A percentile compares a stretch with the other conserved stretches of the same genome.
phyloP scores from a whole-genome alignment of 1,284 basidiomycete genomes.

The Serendipita sp. region DNA sequence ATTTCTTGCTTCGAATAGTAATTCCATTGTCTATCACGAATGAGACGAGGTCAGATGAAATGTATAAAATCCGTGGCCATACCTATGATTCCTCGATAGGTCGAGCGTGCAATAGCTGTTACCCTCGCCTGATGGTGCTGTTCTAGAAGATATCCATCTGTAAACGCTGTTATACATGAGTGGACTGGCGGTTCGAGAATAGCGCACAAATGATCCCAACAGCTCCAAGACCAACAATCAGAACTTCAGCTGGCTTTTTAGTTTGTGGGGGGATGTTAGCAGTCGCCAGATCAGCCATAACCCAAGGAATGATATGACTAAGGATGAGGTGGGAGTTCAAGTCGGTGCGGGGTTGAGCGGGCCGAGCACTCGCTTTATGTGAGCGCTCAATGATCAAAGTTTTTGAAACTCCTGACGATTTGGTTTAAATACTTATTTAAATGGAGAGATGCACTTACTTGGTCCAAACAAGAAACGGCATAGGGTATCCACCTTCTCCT shows the following conservation, averaged over 20 bases:
- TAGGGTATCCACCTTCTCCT: too few relatives aligned
- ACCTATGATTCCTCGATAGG: constrained; percentile 17
- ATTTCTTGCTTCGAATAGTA: constrained; percentile 42
- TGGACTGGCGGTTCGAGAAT: background rate
- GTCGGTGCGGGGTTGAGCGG: background rate
- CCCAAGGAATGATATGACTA: background rate
- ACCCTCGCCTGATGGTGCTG: constrained; percentile 48
- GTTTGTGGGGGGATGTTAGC: background rate
- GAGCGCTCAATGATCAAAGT: too few relatives aligned
- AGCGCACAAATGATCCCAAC: constrained; percentile 29
- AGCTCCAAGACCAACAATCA: constrained; percentile 31
- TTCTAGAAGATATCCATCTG: constrained; percentile 51
- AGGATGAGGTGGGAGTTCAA: background rate
- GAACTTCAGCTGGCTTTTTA: background rate
- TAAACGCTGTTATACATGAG: background rate
- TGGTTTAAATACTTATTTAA: background rate
- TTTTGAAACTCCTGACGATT: background rate
- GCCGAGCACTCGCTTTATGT: background rate
- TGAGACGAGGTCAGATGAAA: background rate
- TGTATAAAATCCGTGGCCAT: background rate
- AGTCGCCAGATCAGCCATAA: background rate
- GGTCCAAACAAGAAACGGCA: too few relatives aligned
- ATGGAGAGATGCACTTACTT: too few relatives aligned
- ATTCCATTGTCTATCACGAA: constrained; percentile 30
- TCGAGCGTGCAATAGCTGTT: constrained; percentile 48